Evolutionary conservation across 768 basidiomycete species (phyloP).

Genomic region (Hygrocybe coccinea): DNA sequence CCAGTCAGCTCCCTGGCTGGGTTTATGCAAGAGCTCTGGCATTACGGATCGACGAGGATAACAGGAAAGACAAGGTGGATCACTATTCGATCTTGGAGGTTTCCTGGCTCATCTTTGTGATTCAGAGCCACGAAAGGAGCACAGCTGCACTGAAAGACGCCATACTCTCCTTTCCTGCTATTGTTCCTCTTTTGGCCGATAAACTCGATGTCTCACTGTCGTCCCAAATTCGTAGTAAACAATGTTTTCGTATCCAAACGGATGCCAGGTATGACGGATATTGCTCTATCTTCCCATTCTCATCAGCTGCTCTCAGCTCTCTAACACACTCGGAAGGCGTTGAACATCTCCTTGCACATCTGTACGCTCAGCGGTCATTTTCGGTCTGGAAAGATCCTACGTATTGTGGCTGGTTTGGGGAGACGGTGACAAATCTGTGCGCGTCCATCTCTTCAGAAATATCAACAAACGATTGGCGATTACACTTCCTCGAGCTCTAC

Average conservation of each 20-base stretch:
- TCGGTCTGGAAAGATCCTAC: constrained; percentile 77
- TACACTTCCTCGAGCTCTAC: constrained; percentile 39
- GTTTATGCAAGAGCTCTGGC: constrained; percentile 67
- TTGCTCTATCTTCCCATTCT: constrained; percentile 5
- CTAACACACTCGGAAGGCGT: constrained; percentile 41
- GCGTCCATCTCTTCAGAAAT: constrained; percentile 34
- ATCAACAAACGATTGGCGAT: constrained; percentile 29
- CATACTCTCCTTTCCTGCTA: constrained; percentile 69
- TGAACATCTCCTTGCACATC: constrained; percentile 78
- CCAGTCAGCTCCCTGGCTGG: constrained; percentile 73
- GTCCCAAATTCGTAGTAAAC: constrained; percentile 50
- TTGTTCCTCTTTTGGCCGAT: constrained; percentile 79
- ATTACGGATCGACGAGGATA: constrained; percentile 48
- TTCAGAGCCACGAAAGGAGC: constrained; percentile 53
- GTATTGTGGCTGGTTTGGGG: constrained; percentile 62
- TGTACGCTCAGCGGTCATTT: constrained; percentile 77
- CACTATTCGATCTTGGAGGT: background rate
- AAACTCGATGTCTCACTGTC: constrained; percentile 72
- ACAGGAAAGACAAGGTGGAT: constrained; percentile 37
- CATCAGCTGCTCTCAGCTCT: constrained; percentile 27
- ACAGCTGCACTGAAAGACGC: constrained; percentile 70
- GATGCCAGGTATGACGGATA: constrained; percentile 52
- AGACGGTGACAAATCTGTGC: constrained; percentile 47
- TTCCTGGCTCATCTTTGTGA: background rate
- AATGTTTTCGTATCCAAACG: constrained; percentile 64